Evolutionary conservation across 768 basidiomycete genomes (phyloP).

Genomic region (Mycena floridula): DNA sequence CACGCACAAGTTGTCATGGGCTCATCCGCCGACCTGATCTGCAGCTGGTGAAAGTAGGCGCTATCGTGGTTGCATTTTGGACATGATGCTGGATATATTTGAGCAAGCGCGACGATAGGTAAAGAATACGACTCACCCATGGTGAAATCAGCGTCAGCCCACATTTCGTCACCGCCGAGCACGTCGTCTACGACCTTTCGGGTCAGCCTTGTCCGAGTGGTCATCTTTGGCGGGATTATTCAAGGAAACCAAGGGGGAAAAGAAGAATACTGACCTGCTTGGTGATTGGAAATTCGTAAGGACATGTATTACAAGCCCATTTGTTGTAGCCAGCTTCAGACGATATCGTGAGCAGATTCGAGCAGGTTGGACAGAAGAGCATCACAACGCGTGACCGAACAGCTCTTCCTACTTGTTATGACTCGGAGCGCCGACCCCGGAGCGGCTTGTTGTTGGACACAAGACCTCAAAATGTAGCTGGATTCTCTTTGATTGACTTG

Average conservation of each 20-base stretch:
- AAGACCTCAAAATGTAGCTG: no score
- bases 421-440: no score
- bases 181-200: slow-evolving; percentile 96
- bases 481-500: no score
- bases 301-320: slow-evolving; percentile 90
- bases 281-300: slow-evolving; percentile 91
- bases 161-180: slow-evolving; percentile 87
- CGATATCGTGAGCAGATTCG: slow-evolving; percentile 79
- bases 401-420: no score
- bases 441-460: no score
- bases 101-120: background rate
- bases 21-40: slow-evolving; percentile 91
- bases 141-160: slow-evolving; percentile 90
- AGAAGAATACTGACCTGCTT: slow-evolving; percentile 52
- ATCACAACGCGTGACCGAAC: no score
- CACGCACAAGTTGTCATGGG: slow-evolving; percentile 74
- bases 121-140: slow-evolving; percentile 41
- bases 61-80: slow-evolving; percentile 78
- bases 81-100: slow-evolving; percentile 37
- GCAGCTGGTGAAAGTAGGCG: slow-evolving; percentile 94
- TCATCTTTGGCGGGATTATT: slow-evolving; percentile 56
- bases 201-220: slow-evolving; percentile 77
- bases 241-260: background rate
- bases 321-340: slow-evolving; percentile 79
- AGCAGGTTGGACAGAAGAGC: slow-evolving; percentile 94